Percentiles rank a stretch among this genome's conserved stretches.
Evolutionary conservation across 306 rosid genomes (phyloP).

Genomic region (Carpinus fangiana): DNA sequence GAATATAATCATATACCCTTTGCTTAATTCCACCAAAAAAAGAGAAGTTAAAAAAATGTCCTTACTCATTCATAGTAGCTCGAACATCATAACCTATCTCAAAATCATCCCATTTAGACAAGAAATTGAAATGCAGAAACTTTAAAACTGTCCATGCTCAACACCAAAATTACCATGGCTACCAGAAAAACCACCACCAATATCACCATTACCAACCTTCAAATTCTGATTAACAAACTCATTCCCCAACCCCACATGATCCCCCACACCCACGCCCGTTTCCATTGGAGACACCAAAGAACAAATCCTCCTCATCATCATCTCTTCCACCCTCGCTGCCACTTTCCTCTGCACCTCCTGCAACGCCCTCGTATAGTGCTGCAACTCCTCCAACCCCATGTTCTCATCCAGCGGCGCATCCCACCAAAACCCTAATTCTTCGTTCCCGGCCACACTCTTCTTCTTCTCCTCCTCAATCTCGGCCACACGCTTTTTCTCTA

Average conservation of each 20-base stretch:
- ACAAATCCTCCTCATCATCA: not conserved
- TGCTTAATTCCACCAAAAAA: too few relatives aligned
- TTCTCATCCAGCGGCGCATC: conserved; percentile 31
- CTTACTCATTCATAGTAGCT: too few relatives aligned
- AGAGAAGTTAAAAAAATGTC: too few relatives aligned
- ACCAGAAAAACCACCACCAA: too few relatives aligned
- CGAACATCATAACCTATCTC: too few relatives aligned
- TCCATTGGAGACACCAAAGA: not conserved
- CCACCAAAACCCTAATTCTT: conserved; percentile 35
- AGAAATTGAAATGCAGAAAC: too few relatives aligned
- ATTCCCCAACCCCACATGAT: not conserved
- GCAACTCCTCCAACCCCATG: conserved; percentile 33
- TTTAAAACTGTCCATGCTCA: too few relatives aligned
- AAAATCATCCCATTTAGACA: too few relatives aligned
- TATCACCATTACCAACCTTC: too few relatives aligned
- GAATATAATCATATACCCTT: too few relatives aligned
- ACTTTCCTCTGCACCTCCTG: conserved; percentile 37
- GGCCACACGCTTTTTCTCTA: conserved; percentile 28
- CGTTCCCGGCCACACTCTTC: conserved; percentile 1
- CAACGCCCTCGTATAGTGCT: conserved; percentile 28
- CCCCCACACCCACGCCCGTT: not conserved
- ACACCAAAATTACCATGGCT: too few relatives aligned
- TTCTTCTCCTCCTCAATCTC: conserved; percentile 4
- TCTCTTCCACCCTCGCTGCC: not conserved
- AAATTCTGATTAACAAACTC: too few relatives aligned